Evolutionary conservation across 495 filamentous ascomycete species (phyloP), one percentile per base, ranked within the genome.

Genomic region (Penicillium herquei): DNA sequence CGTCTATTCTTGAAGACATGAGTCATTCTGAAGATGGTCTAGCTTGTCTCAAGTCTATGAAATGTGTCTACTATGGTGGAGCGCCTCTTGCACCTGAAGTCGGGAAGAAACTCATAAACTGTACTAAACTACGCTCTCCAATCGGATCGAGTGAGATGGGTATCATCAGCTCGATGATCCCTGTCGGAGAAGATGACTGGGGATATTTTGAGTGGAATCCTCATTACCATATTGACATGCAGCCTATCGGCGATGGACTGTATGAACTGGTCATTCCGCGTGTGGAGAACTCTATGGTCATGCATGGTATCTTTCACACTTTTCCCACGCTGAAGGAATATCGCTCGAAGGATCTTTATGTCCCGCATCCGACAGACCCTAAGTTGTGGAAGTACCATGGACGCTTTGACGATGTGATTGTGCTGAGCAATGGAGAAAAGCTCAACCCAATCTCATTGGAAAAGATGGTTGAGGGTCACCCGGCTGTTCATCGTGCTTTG

Each of bases 261-360:
- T 81, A 72, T 50, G 78, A 77, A 47, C 65, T 80, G 21, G 74
- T 83, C 11, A 14, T 62, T 1, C 51, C 8, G 0, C 16, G 59
- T 3, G 17, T 17, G 0, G 13, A 49, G 13, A 9, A 32, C 1
- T 26, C 39, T 3, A 31, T 34, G 0, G 9, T 14, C 12, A 8
- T 41, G 0, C 55, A 55, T 2, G 12, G 41, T n/a, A 44, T 59
- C 17, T 63, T 63, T 16, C 52, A 52, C 26, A 56, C 49, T 3
- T 52, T 32, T 44, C 82, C 82, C 6, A 63, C 82, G 10, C n/a
- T 70, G 1, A 52, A 73, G 2, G 76, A 83, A 57, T 86, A 76
- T 57, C 64, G 66, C 16, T 85, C 81, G 14, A 74, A 76, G 32
- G 84, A 87, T 64, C 60, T 87, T 33, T 87, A 75, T 62, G 58